A percentile compares a stretch with the other conserved stretches of the same genome.
Conservation (phyloP, 129 eudicot species). For the Lactuca sativa region DNA sequence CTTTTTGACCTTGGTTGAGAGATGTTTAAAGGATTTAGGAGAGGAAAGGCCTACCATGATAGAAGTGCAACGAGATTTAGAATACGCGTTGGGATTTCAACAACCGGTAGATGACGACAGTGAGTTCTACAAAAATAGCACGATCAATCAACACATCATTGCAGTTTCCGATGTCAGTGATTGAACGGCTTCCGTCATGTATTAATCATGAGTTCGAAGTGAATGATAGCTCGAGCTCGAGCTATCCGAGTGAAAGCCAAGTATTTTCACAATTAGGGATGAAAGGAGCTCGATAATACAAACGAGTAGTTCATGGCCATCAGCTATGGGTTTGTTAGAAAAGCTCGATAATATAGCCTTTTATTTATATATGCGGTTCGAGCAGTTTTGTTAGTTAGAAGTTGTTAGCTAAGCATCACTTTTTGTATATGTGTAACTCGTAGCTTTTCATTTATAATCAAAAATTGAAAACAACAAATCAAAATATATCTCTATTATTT, state of each 20-base stretch:
- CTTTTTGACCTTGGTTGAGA: constrained; percentile 49
- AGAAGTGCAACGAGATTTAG: constrained; percentile 63
- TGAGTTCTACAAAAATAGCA: constrained; percentile 45
- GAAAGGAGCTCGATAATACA: constrained; percentile 44
- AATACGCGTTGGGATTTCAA: constrained; percentile 57
- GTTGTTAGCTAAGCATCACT: no score
- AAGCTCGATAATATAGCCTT: no score
- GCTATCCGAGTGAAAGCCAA: constrained; percentile 35
- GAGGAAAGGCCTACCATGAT: constrained; percentile 67
- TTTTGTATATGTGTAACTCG: no score
- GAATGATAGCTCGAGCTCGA: constrained; percentile 11
- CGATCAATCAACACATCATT: constrained; percentile 43
- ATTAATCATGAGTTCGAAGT: constrained; percentile 29
- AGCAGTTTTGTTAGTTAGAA: no score
- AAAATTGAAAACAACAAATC: no score
- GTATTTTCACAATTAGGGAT: constrained; percentile 55
- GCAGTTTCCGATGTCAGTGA: constrained; percentile 29
- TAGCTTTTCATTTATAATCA: no score
- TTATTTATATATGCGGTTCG: no score
- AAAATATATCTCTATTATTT: no score
- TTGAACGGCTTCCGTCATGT: constrained; percentile 41
- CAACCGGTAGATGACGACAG: constrained; percentile 3
- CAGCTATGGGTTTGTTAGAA: no score
- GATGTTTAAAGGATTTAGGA: constrained; percentile 50
- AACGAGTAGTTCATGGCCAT: no score